Base-by-base conservation (phyloP, 345 rosid genomes). In the Corchorus capsularis region DNA sequence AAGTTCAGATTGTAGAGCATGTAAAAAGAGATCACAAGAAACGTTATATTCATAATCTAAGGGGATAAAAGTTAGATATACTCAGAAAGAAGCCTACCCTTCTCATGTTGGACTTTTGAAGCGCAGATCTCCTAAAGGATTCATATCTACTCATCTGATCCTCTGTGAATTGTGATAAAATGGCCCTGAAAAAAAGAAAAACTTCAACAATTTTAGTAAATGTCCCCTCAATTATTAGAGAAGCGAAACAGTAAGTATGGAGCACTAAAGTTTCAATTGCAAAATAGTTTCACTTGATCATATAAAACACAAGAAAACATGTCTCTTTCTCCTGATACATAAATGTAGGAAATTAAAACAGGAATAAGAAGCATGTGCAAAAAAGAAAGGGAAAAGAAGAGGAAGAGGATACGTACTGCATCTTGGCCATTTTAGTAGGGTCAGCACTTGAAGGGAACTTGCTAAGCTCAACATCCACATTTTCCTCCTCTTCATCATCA, bases 101-200 rank as follows among this genome's bases (percentile, higher is more conserved):
- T 85, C 85, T 92, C 98, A 94, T 96, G 84, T 85, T 91, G 64
- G 97, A 78, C 82, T 85, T 96, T 78, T 96, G 99, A 84, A 96
- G 88, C 34, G 98, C 99, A 70, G 98, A 94, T 83, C 98, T 92
- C 64, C 98, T 83, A 45, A 92, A 96, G 17, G 98, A 96, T 82
- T 96, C 97, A 46, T 96, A 94, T 67, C 98, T 84, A 47, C 90
- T 91, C 97, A 94, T 94, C 81, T 94, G 96, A 15, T 85, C 88
- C 80, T 79, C 93, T 1, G 97, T 89, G 69, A 96, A 96, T 73
- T 91, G 97, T 60, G 95, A 90, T 73, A 94, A 83, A 73, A 94
- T 90, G 73, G 88, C 75, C 86, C 98, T 93, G 77, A 69, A 73
- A 63, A 74, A 55, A 62, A 13, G 19, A 41, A 52, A 41, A 37